These are phyloP conservation scores for Cercospora canescens DNA, from an alignment of 2,329 filamentous ascomycete genomes.

Conservation along the genomic window DNA sequence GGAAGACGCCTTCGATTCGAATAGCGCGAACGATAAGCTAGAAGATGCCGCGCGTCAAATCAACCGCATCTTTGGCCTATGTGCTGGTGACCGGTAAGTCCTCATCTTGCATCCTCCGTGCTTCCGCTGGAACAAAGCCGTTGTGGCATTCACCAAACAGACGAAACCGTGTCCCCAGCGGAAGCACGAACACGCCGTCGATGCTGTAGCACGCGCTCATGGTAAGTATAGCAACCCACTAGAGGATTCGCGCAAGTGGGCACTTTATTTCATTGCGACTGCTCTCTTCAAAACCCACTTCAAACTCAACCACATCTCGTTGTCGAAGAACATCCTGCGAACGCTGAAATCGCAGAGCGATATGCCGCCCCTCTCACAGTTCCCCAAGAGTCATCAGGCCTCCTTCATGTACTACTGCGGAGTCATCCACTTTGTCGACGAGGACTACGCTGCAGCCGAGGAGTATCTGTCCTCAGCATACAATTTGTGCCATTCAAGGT, in stretches of 20 bases:
- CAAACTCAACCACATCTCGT: constrained; percentile 77
- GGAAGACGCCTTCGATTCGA: constrained; percentile 78
- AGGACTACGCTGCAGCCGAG: constrained; percentile 85
- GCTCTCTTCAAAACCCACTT: constrained; percentile 98
- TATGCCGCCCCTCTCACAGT: constrained; percentile 75
- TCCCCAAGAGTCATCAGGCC: constrained; percentile 86
- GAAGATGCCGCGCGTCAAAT: constrained; percentile 89
- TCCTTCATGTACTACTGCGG: constrained; percentile 97
- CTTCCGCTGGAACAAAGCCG: background rate
- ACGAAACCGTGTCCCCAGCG: background rate
- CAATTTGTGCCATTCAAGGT: constrained; percentile 71
- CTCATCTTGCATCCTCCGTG: background rate
- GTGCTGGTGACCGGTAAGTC: constrained; percentile 80
- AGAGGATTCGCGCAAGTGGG: constrained; percentile 95
- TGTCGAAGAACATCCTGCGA: constrained; percentile 86
- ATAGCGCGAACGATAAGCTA: constrained; percentile 78
- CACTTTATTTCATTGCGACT: constrained; percentile 91
- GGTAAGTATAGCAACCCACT: constrained; percentile 65
- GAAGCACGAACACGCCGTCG: background rate
- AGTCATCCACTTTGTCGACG: constrained; percentile 89
- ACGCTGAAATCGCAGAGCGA: constrained; percentile 72
- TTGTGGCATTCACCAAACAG: background rate
- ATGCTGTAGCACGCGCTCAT: constrained; percentile 24
- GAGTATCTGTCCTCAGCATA: constrained; percentile 78
- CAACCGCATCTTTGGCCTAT: constrained; percentile 89